Percentiles rank a stretch among this genome's conserved stretches.
Conservation (phyloP, 345 rosid genomes). For the Sapria himalayana region DNA sequence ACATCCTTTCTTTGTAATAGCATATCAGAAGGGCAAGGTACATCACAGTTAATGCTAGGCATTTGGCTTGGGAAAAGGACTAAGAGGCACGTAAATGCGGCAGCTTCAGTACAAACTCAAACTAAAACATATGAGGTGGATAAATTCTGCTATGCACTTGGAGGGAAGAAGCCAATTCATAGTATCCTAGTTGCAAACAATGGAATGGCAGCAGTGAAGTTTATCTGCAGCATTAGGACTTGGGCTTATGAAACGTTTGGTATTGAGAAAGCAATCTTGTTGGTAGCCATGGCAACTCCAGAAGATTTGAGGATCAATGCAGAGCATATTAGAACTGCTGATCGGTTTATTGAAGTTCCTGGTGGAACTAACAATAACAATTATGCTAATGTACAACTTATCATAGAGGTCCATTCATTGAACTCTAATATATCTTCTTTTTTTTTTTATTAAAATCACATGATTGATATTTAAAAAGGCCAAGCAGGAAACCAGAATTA, state of each 20-base stretch:
- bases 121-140: slow-evolving; percentile 44
- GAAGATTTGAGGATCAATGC: slow-evolving; percentile 99
- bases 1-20: no score
- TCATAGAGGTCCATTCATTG: slow-evolving; percentile 52
- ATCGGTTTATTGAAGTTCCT: slow-evolving; percentile 98
- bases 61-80: slow-evolving; percentile 26
- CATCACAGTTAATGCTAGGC: slow-evolving; percentile 22
- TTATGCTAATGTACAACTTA: slow-evolving; percentile 98
- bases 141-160: slow-evolving; percentile 65
- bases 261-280: slow-evolving; percentile 71
- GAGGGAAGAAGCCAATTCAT: slow-evolving; percentile 70
- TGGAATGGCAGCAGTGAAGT: slow-evolving; percentile 99
- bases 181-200: slow-evolving; percentile 90
- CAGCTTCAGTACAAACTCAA: slow-evolving; percentile 30
- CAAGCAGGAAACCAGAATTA: no score
- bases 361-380: slow-evolving; percentile 98
- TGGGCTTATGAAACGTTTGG: slow-evolving; percentile 99
- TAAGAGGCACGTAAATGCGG: slow-evolving; percentile 37
- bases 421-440: not conserved
- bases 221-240: slow-evolving; percentile 78
- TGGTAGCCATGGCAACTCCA: slow-evolving; percentile 99
- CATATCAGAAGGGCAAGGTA: slow-evolving; percentile 40
- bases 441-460: no score
- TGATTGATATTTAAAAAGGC: no score
- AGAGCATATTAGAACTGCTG: slow-evolving; percentile 93